A percentile compares a stretch with the other conserved stretches of the same genome.
These are phyloP conservation scores for Daldinia caldariorum DNA, from an alignment of 495 filamentous ascomycete genomes.

Conservation along the genomic window DNA sequence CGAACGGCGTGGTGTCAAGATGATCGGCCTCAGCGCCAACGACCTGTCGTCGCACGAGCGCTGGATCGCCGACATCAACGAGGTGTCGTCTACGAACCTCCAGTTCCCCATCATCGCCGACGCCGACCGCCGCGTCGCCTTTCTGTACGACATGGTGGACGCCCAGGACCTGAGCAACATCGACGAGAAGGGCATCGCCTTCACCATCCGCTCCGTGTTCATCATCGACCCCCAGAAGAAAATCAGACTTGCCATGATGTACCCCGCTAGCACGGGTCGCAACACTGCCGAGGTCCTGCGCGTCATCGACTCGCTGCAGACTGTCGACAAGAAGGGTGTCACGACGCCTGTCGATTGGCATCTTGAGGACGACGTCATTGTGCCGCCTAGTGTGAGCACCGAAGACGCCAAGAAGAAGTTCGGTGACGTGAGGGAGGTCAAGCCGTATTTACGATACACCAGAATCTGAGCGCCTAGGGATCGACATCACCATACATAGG, in stretches of 20 bases:
- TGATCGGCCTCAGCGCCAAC: constrained; percentile 92
- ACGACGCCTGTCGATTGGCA: constrained; percentile 96
- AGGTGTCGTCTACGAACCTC: constrained; percentile 80
- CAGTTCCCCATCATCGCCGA: constrained; percentile 97
- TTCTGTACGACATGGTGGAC: constrained; percentile 95
- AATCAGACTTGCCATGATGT: constrained; percentile 93
- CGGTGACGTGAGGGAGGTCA: constrained; percentile 87
- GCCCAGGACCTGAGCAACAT: constrained; percentile 78
- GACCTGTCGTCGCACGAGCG: constrained; percentile 68
- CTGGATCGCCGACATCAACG: constrained; percentile 96
- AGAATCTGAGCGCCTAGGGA: constrained; percentile 12
- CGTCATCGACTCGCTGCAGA: constrained; percentile 94
- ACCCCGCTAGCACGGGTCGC: constrained; percentile 95
- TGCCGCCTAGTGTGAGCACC: constrained; percentile 85
- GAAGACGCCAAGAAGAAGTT: constrained; percentile 90
- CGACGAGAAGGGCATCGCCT: constrained; percentile 91
- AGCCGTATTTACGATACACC: constrained; percentile 86
- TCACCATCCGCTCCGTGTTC: constrained; percentile 98
- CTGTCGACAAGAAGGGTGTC: constrained; percentile 91
- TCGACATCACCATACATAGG: too few relatives aligned
- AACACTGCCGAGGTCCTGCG: constrained; percentile 96
- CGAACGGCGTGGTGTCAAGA: constrained; percentile 87
- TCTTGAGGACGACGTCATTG: constrained; percentile 90
- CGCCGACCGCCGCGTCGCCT: constrained; percentile 90
- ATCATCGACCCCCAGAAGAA: constrained; percentile 97